Evolutionary conservation across 108 stramenopile genomes (phyloP).

Genomic region (Aureococcus anophagefferens): DNA sequence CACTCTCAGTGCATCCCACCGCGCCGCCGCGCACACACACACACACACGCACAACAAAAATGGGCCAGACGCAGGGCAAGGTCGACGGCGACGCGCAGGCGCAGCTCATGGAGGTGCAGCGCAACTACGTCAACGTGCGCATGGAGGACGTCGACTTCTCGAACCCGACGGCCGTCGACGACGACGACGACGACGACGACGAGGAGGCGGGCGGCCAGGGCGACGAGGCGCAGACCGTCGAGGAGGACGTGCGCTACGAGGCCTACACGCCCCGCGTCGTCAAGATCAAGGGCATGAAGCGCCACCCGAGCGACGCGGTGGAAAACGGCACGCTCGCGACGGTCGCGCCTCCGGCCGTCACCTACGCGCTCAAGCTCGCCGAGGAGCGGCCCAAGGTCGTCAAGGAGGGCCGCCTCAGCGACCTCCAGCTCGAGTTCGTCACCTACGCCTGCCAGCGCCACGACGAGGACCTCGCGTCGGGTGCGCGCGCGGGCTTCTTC

Average conservation of each 20-base stretch:
- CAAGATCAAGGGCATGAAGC: neutral
- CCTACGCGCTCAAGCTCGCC: constrained; percentile 30
- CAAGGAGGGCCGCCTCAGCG: constrained; percentile 16
- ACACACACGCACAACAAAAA: too few species aligned
- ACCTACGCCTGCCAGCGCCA: constrained; percentile 23
- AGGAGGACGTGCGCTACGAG: constrained; percentile 29
- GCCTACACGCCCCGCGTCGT: neutral
- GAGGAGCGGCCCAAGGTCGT: constrained; percentile 12
- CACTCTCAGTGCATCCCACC: too few species aligned
- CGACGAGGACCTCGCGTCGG: neutral
- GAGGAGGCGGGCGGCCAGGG: neutral
- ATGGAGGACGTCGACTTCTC: neutral
- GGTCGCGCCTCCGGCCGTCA: constrained; percentile 27
- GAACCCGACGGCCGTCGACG: neutral
- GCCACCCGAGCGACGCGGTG: neutral
- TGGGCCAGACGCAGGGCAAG: too few species aligned
- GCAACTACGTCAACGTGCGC: neutral
- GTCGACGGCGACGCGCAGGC: neutral
- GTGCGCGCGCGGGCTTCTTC: constrained; percentile 35
- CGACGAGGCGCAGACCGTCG: neutral
- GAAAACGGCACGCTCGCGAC: constrained; percentile 15
- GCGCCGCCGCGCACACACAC: too few species aligned
- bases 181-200: neutral
- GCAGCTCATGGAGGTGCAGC: neutral
- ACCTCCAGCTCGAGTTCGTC: constrained; percentile 33